Evolutionary conservation across 176 grass and related monocot species (phyloP), one percentile per base, ranked within the genome.

Genomic region (Dendrocalamus sinicus): DNA sequence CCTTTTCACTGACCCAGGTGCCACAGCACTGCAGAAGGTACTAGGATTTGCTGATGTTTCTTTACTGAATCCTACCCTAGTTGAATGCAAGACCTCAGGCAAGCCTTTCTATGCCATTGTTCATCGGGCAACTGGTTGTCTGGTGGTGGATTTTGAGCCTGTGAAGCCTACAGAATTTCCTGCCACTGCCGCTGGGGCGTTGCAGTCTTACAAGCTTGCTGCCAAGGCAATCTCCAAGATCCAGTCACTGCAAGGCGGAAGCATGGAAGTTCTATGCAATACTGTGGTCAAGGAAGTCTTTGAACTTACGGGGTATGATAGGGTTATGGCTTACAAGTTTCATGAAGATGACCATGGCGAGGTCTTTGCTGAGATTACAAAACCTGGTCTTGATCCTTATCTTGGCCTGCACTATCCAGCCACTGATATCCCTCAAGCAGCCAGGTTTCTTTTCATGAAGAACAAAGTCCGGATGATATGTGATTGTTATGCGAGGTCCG

Each of bases 261-360:
- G 86, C 84, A 95, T 98, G 72, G 66, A 82, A 39, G 73, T 50
- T 22, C 87, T 98, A 15, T 98, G 96, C 74, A 89, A 92, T 40
- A 92, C 93, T 0, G 91, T 98, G 9, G 88, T 91, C 23, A 89
- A 95, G 73, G 93, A 98, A 65, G 74, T 98, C 58, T 98, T 98
- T 26, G 96, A 98, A 19, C 93, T 98, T 64, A 95, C 93, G 2
- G 96, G 96, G 48, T 98, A 98, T 39, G 91, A 98, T 37, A 90
- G 96, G 58, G 96, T 98, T n/a, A 98, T 98, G 96, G 88, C 91
- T 87, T 98, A 98, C 52, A 95, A 89, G 88, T 98, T 98, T 67
- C 96, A 98, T 77, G 96, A 95, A 67, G 96, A 95, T 81, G 91
- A 98, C 67, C 96, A 98, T 60, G 96, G 93, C 0, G 96, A 98